Evolutionary conservation across 176 grass and related monocot species (phyloP).

Genomic region (Musa acuminata): DNA sequence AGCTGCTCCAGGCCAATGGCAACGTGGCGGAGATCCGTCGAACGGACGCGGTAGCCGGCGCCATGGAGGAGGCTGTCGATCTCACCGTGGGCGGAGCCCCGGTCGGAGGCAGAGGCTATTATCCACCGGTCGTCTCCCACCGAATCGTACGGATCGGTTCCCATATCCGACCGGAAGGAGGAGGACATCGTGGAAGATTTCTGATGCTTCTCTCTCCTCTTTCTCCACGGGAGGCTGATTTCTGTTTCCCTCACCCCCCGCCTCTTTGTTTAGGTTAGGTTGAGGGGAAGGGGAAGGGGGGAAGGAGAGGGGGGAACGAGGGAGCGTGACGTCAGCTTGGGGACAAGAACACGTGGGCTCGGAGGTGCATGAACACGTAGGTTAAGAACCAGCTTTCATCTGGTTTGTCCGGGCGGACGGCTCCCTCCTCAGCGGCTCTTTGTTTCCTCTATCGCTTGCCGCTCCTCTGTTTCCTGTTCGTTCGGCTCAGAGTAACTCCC

Average conservation of each 20-base stretch:
- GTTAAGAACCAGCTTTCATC: too few species aligned
- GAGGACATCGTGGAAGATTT: neutral
- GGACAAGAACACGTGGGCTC: neutral
- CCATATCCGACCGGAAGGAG: neutral
- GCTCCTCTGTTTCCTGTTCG: too few species aligned
- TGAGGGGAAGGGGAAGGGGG: neutral
- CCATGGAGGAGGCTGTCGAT: constrained; percentile 7
- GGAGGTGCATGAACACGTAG: neutral
- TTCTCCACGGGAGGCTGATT: neutral
- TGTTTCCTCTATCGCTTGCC: too few species aligned
- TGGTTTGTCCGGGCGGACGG: too few species aligned
- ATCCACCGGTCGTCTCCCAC: neutral
- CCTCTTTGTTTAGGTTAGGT: neutral
- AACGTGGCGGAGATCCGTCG: constrained; percentile 14
- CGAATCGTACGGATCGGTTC: neutral
- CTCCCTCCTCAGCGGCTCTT: too few species aligned
- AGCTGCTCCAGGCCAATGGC: constrained; percentile 11
- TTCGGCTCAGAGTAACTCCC: too few species aligned
- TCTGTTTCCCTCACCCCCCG: neutral
- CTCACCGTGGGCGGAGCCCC: neutral
- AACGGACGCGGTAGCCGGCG: constrained; percentile 4
- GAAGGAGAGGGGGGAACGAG: too few species aligned
- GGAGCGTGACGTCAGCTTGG: neutral
- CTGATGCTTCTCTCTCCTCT: too few species aligned
- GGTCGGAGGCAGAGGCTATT: neutral